A percentile compares a stretch with the other conserved stretches of the same genome.
Evolutionary conservation across 345 rosid genomes (phyloP).

Genomic region (Linum usitatissimum): DNA sequence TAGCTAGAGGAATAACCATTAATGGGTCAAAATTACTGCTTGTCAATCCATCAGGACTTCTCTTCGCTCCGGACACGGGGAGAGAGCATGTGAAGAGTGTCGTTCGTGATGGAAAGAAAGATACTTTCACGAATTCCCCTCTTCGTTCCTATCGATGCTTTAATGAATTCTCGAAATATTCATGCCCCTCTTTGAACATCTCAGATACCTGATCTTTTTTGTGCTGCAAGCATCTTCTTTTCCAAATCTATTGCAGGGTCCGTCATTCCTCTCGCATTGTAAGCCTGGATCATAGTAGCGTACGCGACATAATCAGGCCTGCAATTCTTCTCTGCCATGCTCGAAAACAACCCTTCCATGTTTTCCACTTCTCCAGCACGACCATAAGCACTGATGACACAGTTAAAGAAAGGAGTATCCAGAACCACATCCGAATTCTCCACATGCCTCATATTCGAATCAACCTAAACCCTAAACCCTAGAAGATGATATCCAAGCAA

Average conservation of each 20-base stretch:
- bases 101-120: no score
- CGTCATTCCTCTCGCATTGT: slow-evolving; percentile 49
- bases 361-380: slow-evolving; percentile 54
- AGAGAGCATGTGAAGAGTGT: no score
- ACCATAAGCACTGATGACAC: slow-evolving; percentile 68
- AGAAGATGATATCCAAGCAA: background rate
- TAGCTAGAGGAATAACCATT: no score
- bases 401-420: slow-evolving; percentile 73
- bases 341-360: slow-evolving; percentile 49
- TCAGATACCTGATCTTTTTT: slow-evolving; percentile 28
- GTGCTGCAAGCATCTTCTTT: slow-evolving; percentile 27
- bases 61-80: no score
- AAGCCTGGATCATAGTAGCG: slow-evolving; percentile 62
- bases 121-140: no score
- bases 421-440: slow-evolving; percentile 63
- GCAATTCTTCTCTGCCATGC: slow-evolving; percentile 62
- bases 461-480: slow-evolving; percentile 31
- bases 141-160: background rate
- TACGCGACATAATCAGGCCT: slow-evolving; percentile 53
- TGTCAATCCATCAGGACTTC: no score
- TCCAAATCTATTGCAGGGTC: slow-evolving; percentile 50
- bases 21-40: no score
- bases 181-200: slow-evolving; percentile 3
- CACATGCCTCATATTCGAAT: slow-evolving; percentile 61
- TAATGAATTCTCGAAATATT: slow-evolving; percentile 5